Evolutionary conservation across 305 asterid genomes (phyloP), one percentile per base, ranked within the genome.

Genomic region (Fraxinus baroniana): DNA sequence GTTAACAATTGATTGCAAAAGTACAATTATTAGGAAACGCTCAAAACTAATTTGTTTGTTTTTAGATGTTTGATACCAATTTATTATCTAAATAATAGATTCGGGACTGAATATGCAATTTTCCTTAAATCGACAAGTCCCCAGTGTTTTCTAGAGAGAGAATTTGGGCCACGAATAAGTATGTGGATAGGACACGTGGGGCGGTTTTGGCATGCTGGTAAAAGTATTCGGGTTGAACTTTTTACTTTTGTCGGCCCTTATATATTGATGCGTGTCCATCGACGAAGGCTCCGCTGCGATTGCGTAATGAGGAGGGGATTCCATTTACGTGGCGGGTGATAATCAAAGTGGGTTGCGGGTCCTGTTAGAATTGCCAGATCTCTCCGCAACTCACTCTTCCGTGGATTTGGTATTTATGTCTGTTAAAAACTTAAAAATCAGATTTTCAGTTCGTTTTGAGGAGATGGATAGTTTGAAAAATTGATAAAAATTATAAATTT

Each of bases 151-250:
- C 46, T 20, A 72, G 35, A 22, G 46, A 57, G 32, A 22, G 33
- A 80, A 46, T 60, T 10, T 77, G 74, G 84, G 85, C 83, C 91
- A 86, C 86, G 82, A 62, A 75, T 13, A 1, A 28, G 49, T 85
- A 41, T 87, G 91, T 87, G 94, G 92, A 76, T 55, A 36, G 76
- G 87, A 84, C 90, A 84, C 89, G 88, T 89, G 82, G 87, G 94
- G 86, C 91, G 89, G 91, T 81, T 57, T 17, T 13, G 24, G 37
- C 71, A 74, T 73, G 77, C 35, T 22, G 37, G 75, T 15, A 35
- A 77, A 84, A 80, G 86, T 15, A 22, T 78, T 22, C 41, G 24
- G 64, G 71, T 74, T 36, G 46, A 2, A 22, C 76, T 33, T 33
- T 70, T 80, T 18, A 44, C 77, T 81, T n/a, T 83, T 52, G 89